These are phyloP conservation scores for Heritiera littoralis DNA, from an alignment of 345 rosid species.

Conservation along the genomic window DNA sequence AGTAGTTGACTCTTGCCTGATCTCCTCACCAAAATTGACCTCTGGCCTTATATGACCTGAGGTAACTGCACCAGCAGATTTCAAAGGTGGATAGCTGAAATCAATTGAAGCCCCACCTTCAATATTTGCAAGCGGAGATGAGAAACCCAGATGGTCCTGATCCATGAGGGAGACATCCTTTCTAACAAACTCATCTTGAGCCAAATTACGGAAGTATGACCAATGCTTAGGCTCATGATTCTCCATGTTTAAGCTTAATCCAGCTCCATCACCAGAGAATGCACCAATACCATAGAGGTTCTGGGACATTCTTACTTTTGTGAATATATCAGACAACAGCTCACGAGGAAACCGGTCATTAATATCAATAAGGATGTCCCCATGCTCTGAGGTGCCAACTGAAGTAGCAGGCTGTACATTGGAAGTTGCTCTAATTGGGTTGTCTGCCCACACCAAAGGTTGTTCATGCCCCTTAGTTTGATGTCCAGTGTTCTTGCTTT, in stretches of 20 bases:
- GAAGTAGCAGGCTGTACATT: slow-evolving; percentile 37
- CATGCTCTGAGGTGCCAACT: slow-evolving; percentile 52
- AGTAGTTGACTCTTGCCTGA: slow-evolving; percentile 35
- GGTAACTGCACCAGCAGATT: slow-evolving; percentile 39
- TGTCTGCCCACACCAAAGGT: slow-evolving; percentile 29
- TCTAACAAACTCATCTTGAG: slow-evolving; percentile 67
- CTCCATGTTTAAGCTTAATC: slow-evolving; percentile 74
- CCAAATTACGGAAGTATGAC: slow-evolving; percentile 93
- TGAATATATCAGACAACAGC: slow-evolving; percentile 74
- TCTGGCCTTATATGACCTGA: slow-evolving; percentile 32
- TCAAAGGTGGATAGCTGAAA: slow-evolving; percentile 58
- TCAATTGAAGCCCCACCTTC: slow-evolving; percentile 48
- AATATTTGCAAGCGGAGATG: slow-evolving; percentile 51
- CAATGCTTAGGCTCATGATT: slow-evolving; percentile 85
- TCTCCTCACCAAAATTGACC: slow-evolving; percentile 38
- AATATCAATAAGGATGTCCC: slow-evolving; percentile 86
- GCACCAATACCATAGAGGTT: slow-evolving; percentile 44
- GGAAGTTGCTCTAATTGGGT: slow-evolving; percentile 33
- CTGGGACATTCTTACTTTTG: slow-evolving; percentile 52
- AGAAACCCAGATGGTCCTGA: slow-evolving; percentile 83
- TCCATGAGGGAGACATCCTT: slow-evolving; percentile 91
- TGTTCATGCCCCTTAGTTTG: slow-evolving; percentile 32
- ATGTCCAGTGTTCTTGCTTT: slow-evolving; percentile 36
- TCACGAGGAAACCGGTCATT: slow-evolving; percentile 89
- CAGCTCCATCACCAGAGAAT: slow-evolving; percentile 70